Percentiles rank a stretch among this genome's conserved stretches.
phyloP scores from a whole-genome alignment of 2,329 filamentous ascomycete genomes.

The Dactylellina haptotyla region DNA sequence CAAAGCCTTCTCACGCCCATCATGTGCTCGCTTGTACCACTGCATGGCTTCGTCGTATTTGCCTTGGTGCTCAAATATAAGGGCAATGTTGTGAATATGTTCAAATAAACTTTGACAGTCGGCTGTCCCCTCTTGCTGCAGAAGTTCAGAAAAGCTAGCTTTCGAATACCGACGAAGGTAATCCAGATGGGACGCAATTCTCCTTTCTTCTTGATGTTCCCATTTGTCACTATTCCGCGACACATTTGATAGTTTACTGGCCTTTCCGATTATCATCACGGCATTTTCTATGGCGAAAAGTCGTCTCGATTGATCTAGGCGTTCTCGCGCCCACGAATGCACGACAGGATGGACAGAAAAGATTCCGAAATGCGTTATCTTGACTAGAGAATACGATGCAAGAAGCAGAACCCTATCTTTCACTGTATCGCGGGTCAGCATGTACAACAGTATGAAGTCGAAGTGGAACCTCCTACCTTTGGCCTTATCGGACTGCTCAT shows the following conservation, averaged over 20 bases:
- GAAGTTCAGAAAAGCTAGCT: background rate
- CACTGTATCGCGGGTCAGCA: conserved; percentile 15
- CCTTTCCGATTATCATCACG: background rate
- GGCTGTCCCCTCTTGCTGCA: background rate
- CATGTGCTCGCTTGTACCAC: conserved; percentile 24
- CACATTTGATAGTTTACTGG: background rate
- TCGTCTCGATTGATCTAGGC: background rate
- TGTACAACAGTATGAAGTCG: conserved; percentile 21
- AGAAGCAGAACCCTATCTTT: conserved; percentile 11
- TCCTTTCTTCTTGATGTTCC: conserved; percentile 2
- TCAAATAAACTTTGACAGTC: background rate
- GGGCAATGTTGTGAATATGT: conserved; percentile 42
- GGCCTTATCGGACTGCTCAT: background rate
- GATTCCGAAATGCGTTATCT: background rate
- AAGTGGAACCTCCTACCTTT: background rate
- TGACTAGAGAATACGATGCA: conserved; percentile 31
- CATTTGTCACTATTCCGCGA: conserved; percentile 1
- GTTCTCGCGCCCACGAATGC: conserved; percentile 52
- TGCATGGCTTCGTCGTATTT: conserved; percentile 34
- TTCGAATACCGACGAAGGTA: conserved; percentile 2
- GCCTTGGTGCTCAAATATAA: conserved; percentile 17
- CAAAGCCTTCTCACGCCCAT: conserved; percentile 3
- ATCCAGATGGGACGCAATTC: background rate
- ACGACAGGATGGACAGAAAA: conserved; percentile 53
- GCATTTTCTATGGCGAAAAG: background rate